These are phyloP conservation scores for Umbelopsis sp. DNA, from an alignment of 371 early-diverging fungal genomes.

Conservation along the genomic window DNA sequence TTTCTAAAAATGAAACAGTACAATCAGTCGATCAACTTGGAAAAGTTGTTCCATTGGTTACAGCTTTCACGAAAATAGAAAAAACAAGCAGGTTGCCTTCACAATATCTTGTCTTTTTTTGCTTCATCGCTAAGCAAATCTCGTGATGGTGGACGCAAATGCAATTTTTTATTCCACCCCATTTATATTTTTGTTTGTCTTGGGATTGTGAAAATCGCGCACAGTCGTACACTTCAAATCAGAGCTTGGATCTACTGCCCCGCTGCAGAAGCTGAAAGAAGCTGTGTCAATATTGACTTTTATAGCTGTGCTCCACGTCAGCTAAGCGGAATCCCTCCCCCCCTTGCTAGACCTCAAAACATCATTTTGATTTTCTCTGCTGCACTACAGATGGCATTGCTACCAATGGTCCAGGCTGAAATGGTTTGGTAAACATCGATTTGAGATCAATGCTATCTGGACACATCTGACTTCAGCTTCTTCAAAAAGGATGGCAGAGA, in stretches of 20 bases:
- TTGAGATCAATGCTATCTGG: no score
- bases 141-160: not conserved
- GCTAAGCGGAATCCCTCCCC: no score
- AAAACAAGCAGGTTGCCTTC: conserved; percentile 1
- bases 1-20: not conserved
- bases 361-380: conserved; percentile 9
- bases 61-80: conserved; percentile 10
- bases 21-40: no score
- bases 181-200: no score
- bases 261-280: no score
- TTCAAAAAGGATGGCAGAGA: no score
- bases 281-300: conserved; percentile 13
- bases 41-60: conserved; percentile 2
- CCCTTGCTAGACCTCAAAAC: no score
- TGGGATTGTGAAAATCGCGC: no score
- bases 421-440: not conserved
- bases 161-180: no score
- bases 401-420: conserved; percentile 3
- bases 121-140: not conserved
- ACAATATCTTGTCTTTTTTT: not conserved
- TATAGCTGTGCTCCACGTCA: not conserved
- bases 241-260: no score
- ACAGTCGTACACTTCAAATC: no score
- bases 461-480: no score
- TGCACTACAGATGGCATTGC: not conserved